Conservation (phyloP, 129 eudicot species). For the Arctium lappa region DNA sequence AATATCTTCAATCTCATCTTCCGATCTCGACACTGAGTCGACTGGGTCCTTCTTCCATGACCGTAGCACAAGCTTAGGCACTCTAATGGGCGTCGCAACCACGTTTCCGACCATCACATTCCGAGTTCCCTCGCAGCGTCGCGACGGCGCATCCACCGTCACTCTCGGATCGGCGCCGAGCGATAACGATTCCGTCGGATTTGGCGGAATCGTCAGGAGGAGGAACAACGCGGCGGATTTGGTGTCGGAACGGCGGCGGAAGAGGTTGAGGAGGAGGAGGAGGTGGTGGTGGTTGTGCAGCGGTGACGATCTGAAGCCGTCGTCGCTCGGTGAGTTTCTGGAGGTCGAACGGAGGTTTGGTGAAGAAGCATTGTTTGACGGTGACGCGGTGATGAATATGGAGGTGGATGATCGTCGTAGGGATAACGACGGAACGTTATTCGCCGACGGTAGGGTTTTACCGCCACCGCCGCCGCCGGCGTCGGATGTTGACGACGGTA, state of each 20-base stretch:
- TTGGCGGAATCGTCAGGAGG: conserved; percentile 14
- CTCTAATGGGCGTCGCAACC: conserved; percentile 80
- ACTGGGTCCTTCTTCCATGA: conserved; percentile 86
- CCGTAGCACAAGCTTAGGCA: conserved; percentile 71
- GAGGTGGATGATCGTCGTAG: conserved; percentile 20
- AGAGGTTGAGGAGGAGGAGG: conserved; percentile 34
- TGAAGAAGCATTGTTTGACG: conserved; percentile 46
- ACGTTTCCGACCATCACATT: conserved; percentile 56
- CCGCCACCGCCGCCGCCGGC: conserved; percentile 48
- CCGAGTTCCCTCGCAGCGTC: conserved; percentile 55
- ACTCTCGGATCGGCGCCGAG: conserved; percentile 10
- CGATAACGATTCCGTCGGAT: neutral
- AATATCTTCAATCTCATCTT: conserved; percentile 65
- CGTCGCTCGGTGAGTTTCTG: conserved; percentile 71
- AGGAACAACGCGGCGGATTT: conserved; percentile 21
- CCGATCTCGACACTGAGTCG: conserved; percentile 87
- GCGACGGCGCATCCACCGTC: conserved; percentile 16
- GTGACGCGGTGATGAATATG: conserved; percentile 33
- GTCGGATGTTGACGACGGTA: conserved; percentile 33
- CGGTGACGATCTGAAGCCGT: conserved; percentile 51
- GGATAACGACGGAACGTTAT: conserved; percentile 41
- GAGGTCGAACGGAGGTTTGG: conserved; percentile 79
- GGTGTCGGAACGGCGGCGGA: conserved; percentile 33
- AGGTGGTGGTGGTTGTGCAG: conserved; percentile 74
- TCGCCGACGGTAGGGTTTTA: conserved; percentile 81